Evolutionary conservation across 257 asterid species (phyloP), one percentile per base, ranked within the genome.

Genomic region (Salvia rosmarinus): DNA sequence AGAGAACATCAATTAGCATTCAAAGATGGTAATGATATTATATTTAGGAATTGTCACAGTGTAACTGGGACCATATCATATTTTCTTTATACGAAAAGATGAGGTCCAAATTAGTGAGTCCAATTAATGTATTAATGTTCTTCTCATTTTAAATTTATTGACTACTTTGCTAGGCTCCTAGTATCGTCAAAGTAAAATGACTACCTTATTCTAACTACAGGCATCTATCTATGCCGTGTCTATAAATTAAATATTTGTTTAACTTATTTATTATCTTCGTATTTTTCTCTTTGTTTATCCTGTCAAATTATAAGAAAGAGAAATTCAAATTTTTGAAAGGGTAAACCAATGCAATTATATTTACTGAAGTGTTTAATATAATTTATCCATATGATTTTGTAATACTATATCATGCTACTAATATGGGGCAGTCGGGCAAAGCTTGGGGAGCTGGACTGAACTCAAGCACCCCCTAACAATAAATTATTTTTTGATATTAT

Each of bases 11-110:
- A 28, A 28, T 28, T 5, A 4, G 6, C 34, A 32, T n/a, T 34
- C 25, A 72, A 71, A 61, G 68, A 67, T 43, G 47, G n/a, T 68
- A 44, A 66, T 65, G 67, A 69, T 32, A 65, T 65, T 3, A 47
- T 7, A 64, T 46, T 70, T 76, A 40, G 17, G 49, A 12, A 28
- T 52, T 25, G 25, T 11, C 5, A 2, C 12, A 56, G 60, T 23
- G 21, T n/a, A 2, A 2, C 12, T 66, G 60, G 67, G 43, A 3
- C 61, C 74, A 57, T 35, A 17, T 35, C 20, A 9, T 51, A 40
- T 16, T 54, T 42, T 56, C 56, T 19, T 44, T 66, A 44, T 43
- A 19, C 46, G 47, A 25, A 58, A n/a, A n/a, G 55, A 14, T 5
- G 19, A 35, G 42, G 37, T 25, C 59, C 44, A 64, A 19, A 2